A percentile compares a stretch with the other conserved stretches of the same genome.
phyloP scores from a whole-genome alignment of 2,329 filamentous ascomycete species.

The Penicillium hordei region DNA sequence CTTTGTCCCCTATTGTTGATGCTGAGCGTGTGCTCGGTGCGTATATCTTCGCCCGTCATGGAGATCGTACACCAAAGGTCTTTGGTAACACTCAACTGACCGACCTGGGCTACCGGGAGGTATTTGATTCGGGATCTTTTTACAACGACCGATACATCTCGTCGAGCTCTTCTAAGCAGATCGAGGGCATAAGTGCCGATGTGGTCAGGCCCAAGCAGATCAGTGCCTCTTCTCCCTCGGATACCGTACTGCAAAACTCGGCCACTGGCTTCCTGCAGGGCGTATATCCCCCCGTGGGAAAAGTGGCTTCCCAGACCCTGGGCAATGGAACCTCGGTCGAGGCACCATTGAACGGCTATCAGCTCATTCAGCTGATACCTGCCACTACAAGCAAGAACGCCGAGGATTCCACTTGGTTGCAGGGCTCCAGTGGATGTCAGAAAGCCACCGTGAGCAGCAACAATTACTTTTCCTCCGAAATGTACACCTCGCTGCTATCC shows the following conservation, averaged over 20 bases:
- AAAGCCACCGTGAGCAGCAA: conserved; percentile 59
- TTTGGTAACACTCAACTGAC: conserved; percentile 72
- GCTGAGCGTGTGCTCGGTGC: conserved; percentile 73
- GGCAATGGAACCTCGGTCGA: conserved; percentile 67
- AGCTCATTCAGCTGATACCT: conserved; percentile 73
- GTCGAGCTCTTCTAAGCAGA: conserved; percentile 57
- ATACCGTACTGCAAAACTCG: conserved; percentile 77
- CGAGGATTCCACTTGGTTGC: conserved; percentile 59
- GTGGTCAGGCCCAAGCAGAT: conserved; percentile 70
- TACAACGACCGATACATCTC: conserved; percentile 75
- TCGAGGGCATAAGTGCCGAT: conserved; percentile 66
- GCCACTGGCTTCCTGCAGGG: conserved; percentile 79
- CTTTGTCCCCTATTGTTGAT: conserved; percentile 27
- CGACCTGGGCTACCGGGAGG: conserved; percentile 73
- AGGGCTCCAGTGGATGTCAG: conserved; percentile 56
- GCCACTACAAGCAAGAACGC: conserved; percentile 61
- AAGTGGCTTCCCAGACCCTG: conserved; percentile 59
- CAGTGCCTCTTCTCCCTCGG: conserved; percentile 67
- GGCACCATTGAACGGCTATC: conserved; percentile 74
- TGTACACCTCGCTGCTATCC: conserved; percentile 51
- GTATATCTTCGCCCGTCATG: conserved; percentile 87
- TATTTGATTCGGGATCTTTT: conserved; percentile 70
- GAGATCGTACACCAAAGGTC: conserved; percentile 79
- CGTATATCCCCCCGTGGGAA: conserved; percentile 75
- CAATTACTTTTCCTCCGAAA: conserved; percentile 54